These are phyloP conservation scores for Pholiota adiposa DNA, from an alignment of 1,284 basidiomycete species.

Conservation along the genomic window DNA sequence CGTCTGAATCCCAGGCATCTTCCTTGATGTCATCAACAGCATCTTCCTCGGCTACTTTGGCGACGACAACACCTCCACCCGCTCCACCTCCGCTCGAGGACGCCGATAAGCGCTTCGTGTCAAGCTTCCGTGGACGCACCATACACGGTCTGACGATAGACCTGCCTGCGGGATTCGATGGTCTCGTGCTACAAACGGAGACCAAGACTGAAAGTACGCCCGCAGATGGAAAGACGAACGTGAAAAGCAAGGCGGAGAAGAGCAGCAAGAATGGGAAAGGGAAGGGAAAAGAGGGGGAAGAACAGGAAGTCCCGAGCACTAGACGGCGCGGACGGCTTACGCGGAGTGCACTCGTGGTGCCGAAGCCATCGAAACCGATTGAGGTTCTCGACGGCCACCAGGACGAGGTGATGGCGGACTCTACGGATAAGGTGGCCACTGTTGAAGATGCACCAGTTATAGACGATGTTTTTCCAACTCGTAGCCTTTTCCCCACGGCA, in stretches of 20 bases:
- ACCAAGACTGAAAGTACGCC: background rate
- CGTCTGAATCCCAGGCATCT: background rate
- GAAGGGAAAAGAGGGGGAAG: slow-evolving; percentile 19
- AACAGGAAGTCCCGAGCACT: slow-evolving; percentile 7
- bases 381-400: slow-evolving; percentile 25
- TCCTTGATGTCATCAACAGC: background rate
- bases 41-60: slow-evolving; percentile 1
- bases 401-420: slow-evolving; percentile 21
- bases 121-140: slow-evolving; percentile 73
- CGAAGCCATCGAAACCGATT: slow-evolving; percentile 8
- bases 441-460: background rate
- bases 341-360: slow-evolving; percentile 22
- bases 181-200: slow-evolving; percentile 52
- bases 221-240: background rate
- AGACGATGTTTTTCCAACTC: slow-evolving; percentile 28
- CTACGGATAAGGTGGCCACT: slow-evolving; percentile 28
- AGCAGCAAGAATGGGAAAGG: slow-evolving; percentile 15
- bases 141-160: slow-evolving; percentile 67
- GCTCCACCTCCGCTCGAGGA: slow-evolving; percentile 15
- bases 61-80: background rate
- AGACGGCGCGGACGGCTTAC: slow-evolving; percentile 23
- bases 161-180: slow-evolving; percentile 69
- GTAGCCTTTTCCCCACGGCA: slow-evolving; percentile 48
- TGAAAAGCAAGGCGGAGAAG: background rate
- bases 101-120: slow-evolving; percentile 47